Evolutionary conservation across 768 basidiomycete species (phyloP), one percentile per base, ranked within the genome.

Genomic region (Serpula lacrymans): DNA sequence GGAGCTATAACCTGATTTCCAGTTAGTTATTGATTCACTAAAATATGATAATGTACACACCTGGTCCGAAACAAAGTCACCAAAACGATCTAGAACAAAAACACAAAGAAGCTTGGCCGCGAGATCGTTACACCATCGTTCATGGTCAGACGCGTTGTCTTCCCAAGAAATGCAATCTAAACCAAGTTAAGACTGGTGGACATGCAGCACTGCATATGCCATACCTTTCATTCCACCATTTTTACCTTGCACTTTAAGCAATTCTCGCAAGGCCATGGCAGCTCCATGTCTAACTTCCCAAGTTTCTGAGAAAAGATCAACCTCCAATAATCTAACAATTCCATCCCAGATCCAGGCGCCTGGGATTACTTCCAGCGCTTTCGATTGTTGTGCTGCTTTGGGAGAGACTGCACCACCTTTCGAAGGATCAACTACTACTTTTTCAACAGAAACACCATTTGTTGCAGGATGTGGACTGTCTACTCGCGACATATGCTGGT

Each of bases 281-380:
- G 93, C 86, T 25, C 96, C 96, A 53, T 99, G 96, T 37, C 96
- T 76, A 11, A 86, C 80, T 61, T 98, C 93, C 96, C 96, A 98
- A 3, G 81, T 74, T 3, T 84, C 75, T 52, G 85, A 91, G 52
- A 90, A 84, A 6, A 97, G 64, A 52, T 88, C 85, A 5, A 91
- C 82, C 54, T 86, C 84, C 6, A 97, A 70, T 6, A 92, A 70
- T 46, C 80, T 80, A 10, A 83, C 78, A 9, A 91, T 75, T 13
- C 84, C 88, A 50, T 87, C 85, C 91, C 91, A 94, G 1, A 89
- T 72, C 90, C 90, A 94, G 21, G 68, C 64, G 0, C 88, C 90
- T 20, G 75, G 72, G 38, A 73, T 68, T 3, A 91, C 88, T 39
- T 89, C 81, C 12, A 92, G 72, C 10, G 82, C 86, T 50, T 80